Conservation (phyloP, 225 moss, liverwort and hornwort species). For the Pseudoscleropodium purum region DNA sequence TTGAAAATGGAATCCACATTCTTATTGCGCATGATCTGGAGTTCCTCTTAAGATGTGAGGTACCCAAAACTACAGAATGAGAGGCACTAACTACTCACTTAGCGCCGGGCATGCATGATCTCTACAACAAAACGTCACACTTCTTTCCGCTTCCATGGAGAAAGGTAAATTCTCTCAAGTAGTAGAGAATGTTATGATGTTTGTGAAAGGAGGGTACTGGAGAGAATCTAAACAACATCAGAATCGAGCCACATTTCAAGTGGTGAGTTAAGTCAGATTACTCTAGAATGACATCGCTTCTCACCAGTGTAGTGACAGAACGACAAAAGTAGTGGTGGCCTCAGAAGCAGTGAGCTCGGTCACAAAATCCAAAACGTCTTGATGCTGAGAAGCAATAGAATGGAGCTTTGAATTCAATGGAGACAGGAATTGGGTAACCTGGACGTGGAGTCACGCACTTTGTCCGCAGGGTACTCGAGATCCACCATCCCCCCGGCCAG, state of each 20-base stretch:
- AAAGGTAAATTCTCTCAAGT: neutral
- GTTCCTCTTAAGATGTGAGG: neutral
- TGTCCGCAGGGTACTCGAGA: slow-evolving; percentile 28
- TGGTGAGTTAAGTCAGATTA: too few relatives aligned
- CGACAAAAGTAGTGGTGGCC: too few relatives aligned
- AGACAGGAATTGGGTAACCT: slow-evolving; percentile 6
- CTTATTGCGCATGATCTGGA: neutral
- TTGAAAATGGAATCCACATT: neutral
- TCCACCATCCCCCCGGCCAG: slow-evolving; percentile 21
- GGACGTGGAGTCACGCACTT: slow-evolving; percentile 16
- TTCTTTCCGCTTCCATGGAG: neutral
- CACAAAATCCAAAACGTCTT: neutral
- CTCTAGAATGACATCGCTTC: neutral
- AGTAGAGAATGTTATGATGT: neutral
- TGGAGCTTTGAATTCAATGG: neutral
- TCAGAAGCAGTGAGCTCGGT: too few relatives aligned
- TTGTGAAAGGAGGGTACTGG: neutral
- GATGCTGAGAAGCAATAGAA: neutral
- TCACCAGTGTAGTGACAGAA: neutral
- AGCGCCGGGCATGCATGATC: neutral
- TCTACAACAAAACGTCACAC: neutral
- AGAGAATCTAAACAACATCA: neutral
- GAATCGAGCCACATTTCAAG: neutral
- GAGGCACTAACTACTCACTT: neutral
- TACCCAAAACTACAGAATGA: neutral